Conservation (phyloP, 1,284 basidiomycete species). For the Fomitopsis pinicola region DNA sequence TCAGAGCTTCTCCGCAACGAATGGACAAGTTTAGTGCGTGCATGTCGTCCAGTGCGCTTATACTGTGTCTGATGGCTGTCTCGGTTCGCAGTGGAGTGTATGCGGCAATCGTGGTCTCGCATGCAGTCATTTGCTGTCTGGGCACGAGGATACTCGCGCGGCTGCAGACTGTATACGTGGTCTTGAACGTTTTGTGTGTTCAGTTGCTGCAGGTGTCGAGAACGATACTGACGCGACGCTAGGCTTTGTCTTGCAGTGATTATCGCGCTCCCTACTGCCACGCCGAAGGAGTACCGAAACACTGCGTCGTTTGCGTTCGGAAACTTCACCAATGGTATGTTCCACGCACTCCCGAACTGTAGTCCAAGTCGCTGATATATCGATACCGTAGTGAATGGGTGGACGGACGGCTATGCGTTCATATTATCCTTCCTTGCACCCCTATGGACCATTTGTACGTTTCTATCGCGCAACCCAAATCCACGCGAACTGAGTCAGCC, state of each 20-base stretch:
- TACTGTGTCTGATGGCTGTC: background rate
- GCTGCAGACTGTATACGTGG: conserved; percentile 68
- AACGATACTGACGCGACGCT: background rate
- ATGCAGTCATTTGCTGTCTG: conserved; percentile 60
- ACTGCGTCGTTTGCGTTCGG: conserved; percentile 22
- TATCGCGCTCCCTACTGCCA: conserved; percentile 25
- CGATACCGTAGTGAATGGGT: conserved; percentile 54
- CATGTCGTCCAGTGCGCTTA: background rate
- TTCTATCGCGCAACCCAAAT: too few species aligned
- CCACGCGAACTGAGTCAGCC: background rate
- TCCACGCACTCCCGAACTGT: background rate
- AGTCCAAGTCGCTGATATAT: background rate
- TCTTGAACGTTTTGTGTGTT: conserved; percentile 62
- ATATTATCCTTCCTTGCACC: conserved; percentile 74
- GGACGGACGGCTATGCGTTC: conserved; percentile 73
- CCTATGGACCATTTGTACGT: conserved; percentile 70
- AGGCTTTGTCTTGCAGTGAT: conserved; percentile 27
- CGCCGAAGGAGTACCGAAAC: conserved; percentile 24
- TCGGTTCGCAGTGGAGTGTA: conserved; percentile 50
- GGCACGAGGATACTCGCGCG: conserved; percentile 66
- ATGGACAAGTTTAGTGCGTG: conserved; percentile 55
- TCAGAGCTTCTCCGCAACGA: conserved; percentile 47
- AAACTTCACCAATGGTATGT: conserved; percentile 33
- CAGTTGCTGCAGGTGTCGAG: background rate
- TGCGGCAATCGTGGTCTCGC: conserved; percentile 50